A percentile compares a stretch with the other conserved stretches of the same genome.
Evolutionary conservation across 2,329 filamentous ascomycete species (phyloP).

Genomic region (Gnomoniopsis smithogilvyi): DNA sequence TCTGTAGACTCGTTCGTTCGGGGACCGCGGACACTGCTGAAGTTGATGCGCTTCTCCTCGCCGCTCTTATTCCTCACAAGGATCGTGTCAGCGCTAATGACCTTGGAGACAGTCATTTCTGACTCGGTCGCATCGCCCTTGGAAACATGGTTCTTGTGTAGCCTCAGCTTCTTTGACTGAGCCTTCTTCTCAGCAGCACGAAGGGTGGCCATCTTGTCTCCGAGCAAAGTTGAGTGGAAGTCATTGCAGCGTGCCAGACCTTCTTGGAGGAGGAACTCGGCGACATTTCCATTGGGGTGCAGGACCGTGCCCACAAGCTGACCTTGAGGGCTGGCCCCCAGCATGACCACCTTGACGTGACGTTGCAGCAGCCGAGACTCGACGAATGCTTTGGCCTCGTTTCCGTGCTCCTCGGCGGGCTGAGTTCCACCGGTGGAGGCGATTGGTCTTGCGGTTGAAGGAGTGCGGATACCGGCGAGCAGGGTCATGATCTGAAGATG

Average conservation of each 20-base stretch:
- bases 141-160: conserved; percentile 79
- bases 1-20: conserved; percentile 84
- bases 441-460: conserved; percentile 82
- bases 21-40: conserved; percentile 93
- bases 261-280: conserved; percentile 83
- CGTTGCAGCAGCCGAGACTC: conserved; percentile 84
- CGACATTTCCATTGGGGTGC: conserved; percentile 90
- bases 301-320: conserved; percentile 85
- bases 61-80: conserved; percentile 82
- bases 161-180: conserved; percentile 69
- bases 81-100: conserved; percentile 86
- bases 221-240: conserved; percentile 90
- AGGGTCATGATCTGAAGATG: conserved; percentile 88
- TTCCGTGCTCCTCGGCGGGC: conserved; percentile 83
- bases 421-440: conserved; percentile 76
- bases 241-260: conserved; percentile 92
- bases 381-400: conserved; percentile 84
- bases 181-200: conserved; percentile 85
- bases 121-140: conserved; percentile 64
- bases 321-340: conserved; percentile 85
- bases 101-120: conserved; percentile 80
- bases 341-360: conserved; percentile 74
- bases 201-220: conserved; percentile 80
- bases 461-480: conserved; percentile 83
- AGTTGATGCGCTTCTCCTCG: conserved; percentile 81